Percentiles rank a stretch among this genome's conserved stretches.
Evolutionary conservation across 179 eudicot species (phyloP).

Genomic region (Nepenthes alata): DNA sequence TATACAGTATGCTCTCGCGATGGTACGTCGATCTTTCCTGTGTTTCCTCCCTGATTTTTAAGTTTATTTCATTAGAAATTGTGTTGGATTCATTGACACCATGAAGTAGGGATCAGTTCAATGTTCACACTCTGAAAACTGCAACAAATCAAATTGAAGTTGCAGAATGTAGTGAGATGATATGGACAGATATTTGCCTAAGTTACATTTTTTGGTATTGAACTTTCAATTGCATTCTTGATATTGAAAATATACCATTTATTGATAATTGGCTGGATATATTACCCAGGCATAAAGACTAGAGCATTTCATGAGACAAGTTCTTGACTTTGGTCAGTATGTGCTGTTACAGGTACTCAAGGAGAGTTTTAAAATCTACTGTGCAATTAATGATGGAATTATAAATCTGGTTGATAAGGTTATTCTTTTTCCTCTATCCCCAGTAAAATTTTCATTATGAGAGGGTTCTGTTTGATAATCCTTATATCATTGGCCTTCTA

Average conservation of each 20-base stretch:
- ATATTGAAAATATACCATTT: neutral
- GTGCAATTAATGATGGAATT: conserved; percentile 87
- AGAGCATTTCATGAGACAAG: too few relatives aligned
- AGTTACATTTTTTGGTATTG: neutral
- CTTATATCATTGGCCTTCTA: neutral
- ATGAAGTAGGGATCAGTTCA: neutral
- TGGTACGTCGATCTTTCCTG: conserved; percentile 32
- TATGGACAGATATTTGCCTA: too few relatives aligned
- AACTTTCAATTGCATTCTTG: neutral
- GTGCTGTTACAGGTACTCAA: conserved; percentile 53
- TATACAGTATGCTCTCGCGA: conserved; percentile 83
- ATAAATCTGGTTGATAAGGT: conserved; percentile 89
- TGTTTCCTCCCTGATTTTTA: neutral
- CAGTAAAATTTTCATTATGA: neutral
- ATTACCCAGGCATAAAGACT: too few relatives aligned
- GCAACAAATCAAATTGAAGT: too few relatives aligned
- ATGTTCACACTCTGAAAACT: neutral
- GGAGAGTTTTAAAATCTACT: conserved; percentile 87
- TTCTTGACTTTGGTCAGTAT: too few relatives aligned
- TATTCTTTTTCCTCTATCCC: conserved; percentile 1
- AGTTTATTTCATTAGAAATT: neutral
- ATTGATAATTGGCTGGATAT: neutral
- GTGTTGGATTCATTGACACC: neutral
- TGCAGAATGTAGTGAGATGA: too few relatives aligned
- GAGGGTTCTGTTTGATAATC: neutral